A percentile compares a stretch with the other conserved stretches of the same genome.
These are phyloP conservation scores for Talaromyces sp. DNA, from an alignment of 2,329 filamentous ascomycete genomes.

Conservation along the genomic window DNA sequence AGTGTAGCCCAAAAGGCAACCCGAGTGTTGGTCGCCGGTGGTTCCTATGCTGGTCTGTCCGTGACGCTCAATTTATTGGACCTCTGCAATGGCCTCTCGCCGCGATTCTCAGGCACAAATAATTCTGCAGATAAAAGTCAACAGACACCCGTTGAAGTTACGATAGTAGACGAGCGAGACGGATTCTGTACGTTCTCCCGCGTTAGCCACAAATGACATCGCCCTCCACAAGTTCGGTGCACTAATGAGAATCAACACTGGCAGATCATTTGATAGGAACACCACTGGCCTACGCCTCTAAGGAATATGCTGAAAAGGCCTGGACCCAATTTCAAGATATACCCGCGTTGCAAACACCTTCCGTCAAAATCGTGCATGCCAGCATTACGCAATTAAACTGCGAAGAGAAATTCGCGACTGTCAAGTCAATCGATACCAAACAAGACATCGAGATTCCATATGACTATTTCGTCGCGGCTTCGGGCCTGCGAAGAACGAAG, in stretches of 20 bases:
- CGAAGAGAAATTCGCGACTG: slow-evolving; percentile 10
- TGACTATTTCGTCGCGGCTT: slow-evolving; percentile 71
- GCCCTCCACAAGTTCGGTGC: no score
- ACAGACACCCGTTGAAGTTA: slow-evolving; percentile 62
- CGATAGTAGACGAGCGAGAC: slow-evolving; percentile 73
- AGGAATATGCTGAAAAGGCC: slow-evolving; percentile 57
- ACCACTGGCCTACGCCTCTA: slow-evolving; percentile 62
- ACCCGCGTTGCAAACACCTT: slow-evolving; percentile 60
- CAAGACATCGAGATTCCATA: slow-evolving; percentile 43
- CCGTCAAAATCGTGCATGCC: slow-evolving; percentile 64
- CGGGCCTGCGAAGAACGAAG: slow-evolving; percentile 66
- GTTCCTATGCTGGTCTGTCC: slow-evolving; percentile 68
- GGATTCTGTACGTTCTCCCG: slow-evolving; percentile 76
- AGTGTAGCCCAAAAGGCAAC: neutral
- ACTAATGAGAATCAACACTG: neutral
- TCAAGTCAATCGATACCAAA: neutral
- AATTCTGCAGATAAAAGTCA: slow-evolving; percentile 24
- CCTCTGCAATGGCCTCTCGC: slow-evolving; percentile 54
- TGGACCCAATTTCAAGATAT: slow-evolving; percentile 69
- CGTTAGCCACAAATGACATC: no score
- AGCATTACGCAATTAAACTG: slow-evolving; percentile 58
- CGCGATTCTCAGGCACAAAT: slow-evolving; percentile 7
- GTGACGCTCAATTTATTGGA: slow-evolving; percentile 65
- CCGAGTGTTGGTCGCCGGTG: slow-evolving; percentile 64
- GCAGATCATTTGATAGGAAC: slow-evolving; percentile 65